Base-by-base conservation (phyloP, 441 rosid species). In the Populus hybrid region DNA sequence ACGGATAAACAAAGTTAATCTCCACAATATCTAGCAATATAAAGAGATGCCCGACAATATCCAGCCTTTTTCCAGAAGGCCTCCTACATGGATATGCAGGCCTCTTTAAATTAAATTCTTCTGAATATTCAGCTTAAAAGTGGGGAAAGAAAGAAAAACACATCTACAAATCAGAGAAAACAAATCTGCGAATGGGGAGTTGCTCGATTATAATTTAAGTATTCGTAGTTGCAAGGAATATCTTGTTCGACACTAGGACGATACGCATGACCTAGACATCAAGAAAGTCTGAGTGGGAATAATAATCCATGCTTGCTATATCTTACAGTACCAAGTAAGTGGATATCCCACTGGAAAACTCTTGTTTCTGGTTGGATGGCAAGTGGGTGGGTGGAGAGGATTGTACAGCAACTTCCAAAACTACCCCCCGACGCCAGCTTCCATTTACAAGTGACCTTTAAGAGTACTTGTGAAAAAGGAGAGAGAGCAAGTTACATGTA, bases 271-370 rank as follows among this genome's bases (percentile, higher is more conserved):
- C 75, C 75, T 72, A 65, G 23, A 30, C 23, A 70, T 38, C 20
- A 10, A 69, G 30, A 54, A 12, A 23, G 8, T 3, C 61, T 34
- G 16, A 35, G 79, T 71, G 75, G 80, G 75, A 70, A 54, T 34
- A 40, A 40, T 40, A 57, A 20, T 57, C 4, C 63, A 20, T 32
- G 34, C 10, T 35, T 35, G 21, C 24, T 40, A 20, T 6, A 9
- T 67, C 34, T 54, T 30, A n/a, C 59, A 30, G 66, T 69, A 70
- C 8, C 70, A 65, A 42, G 50, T 28, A 77, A 65, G 76, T 72
- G 76, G 79, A 77, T 12, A 24, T 74, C 74, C 72, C 65, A 83
- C 75, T 79, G 69, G 26, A 23, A 65, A 63, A 23, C 11, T 70
- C 12, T 4, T 40, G 40, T 69, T 18, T 28, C 5, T 8, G 57